Evolutionary conservation across 106 monocot species (phyloP), one percentile per base, ranked within the genome.

Genomic region (Ottelia alismoides): DNA sequence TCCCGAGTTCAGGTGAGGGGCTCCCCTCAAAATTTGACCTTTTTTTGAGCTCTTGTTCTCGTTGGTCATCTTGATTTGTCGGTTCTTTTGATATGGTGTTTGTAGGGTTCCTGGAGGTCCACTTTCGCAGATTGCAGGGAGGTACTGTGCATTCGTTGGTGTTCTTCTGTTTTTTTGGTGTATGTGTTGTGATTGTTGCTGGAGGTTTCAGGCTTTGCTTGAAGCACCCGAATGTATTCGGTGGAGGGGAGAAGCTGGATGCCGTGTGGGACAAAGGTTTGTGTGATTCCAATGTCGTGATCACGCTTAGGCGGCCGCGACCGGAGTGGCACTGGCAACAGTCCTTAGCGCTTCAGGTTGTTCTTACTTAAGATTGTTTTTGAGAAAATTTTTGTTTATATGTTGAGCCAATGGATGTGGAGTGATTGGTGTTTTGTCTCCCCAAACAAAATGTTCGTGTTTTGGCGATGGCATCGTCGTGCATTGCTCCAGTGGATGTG

Each of bases 171-270:
- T 32, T 47, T 28, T 46, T 35, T 3, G 29, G 21, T 26, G 14
- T 47, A 9, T 31, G 32, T 40, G 47, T 21, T 51, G 22, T 45
- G 26, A 22, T 30, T 27, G 30, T 64, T 68, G 31, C 30, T 17
- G 2, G 18, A n/a, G n/a, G n/a, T n/a, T n/a, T 29, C 46, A 93
- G 92, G 43, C 45, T 88, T 12, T 78, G 78, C 53, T 32, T 94
- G 48, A 88, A 94, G 49, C 88, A 88, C 58, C 93, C 93, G 0
- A 70, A 51, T 59, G 53, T 94, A 20, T 84, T 94, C 27, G 93
- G 93, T 26, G 72, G 83, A 22, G 76, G 68, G 0, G 93, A 94
- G 61, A 94, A 88, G 65, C 70, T 94, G 64, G 93, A 94, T 27
- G 57, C 78, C 6, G 61, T 78, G 57, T 88, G 80, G 80, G 78